Evolutionary conservation across 2,329 filamentous ascomycete genomes (phyloP).

Genomic region (Stagonosporopsis chrysanthemi): DNA sequence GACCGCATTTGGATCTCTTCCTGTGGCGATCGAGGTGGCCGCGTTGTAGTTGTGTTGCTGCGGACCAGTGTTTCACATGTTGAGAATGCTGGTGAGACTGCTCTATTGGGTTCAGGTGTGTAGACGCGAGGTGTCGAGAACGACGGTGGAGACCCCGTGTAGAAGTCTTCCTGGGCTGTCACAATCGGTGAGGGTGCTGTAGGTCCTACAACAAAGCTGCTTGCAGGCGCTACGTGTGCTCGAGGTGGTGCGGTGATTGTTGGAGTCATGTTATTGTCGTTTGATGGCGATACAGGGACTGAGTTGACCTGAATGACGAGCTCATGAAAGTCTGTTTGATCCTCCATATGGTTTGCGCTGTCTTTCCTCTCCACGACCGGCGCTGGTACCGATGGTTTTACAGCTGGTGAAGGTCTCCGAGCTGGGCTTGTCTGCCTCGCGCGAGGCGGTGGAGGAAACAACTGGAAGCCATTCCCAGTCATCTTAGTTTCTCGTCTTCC

Average conservation of each 20-base stretch:
- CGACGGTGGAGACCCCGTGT: constrained; percentile 26
- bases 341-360: constrained; percentile 40
- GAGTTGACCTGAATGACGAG: constrained; percentile 51
- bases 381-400: constrained; percentile 42
- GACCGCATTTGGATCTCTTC: constrained; percentile 64
- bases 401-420: constrained; percentile 32
- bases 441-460: constrained; percentile 50
- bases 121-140: constrained; percentile 18
- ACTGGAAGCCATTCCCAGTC: constrained; percentile 47
- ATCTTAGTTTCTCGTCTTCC: constrained; percentile 29
- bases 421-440: constrained; percentile 45
- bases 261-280: constrained; percentile 31
- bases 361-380: constrained; percentile 40
- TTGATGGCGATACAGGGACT: constrained; percentile 45
- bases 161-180: constrained; percentile 27
- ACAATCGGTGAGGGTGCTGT: constrained; percentile 30
- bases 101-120: constrained; percentile 42
- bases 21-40: constrained; percentile 40
- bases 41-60: constrained; percentile 47
- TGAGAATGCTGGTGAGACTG: constrained; percentile 47
- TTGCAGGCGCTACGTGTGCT: constrained; percentile 37
- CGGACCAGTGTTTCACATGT: constrained; percentile 48
- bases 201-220: constrained; percentile 32
- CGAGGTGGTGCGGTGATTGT: constrained; percentile 35
- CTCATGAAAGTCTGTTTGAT: constrained; percentile 48